Percentiles rank a stretch among this genome's conserved stretches.
These are phyloP conservation scores for Trametes sp. DNA, from an alignment of 1,284 basidiomycete species.

Conservation along the genomic window DNA sequence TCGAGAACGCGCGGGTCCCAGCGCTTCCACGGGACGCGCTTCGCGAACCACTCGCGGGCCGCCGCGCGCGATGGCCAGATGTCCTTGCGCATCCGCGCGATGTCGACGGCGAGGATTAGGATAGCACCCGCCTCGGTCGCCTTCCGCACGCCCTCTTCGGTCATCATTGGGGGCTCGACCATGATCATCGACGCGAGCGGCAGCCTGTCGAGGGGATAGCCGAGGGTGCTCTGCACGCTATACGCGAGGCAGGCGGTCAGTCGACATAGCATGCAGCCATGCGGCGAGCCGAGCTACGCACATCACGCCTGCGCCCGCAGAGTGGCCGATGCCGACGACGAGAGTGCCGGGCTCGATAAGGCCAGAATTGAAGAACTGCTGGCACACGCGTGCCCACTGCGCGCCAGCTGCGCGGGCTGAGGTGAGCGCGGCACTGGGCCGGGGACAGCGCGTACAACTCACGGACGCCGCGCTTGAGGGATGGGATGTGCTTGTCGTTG, in stretches of 20 bases:
- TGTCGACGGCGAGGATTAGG: no score
- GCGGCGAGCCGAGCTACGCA: background rate
- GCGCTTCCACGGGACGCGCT: constrained; percentile 19
- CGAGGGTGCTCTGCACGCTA: constrained; percentile 8
- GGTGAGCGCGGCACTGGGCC: background rate
- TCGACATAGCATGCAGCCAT: background rate
- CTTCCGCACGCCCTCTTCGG: background rate
- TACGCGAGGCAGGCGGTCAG: background rate
- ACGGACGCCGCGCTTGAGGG: constrained; percentile 4
- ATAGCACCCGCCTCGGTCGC: no score
- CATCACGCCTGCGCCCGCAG: constrained; percentile 11
- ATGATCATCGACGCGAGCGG: constrained; percentile 10
- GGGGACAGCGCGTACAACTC: background rate
- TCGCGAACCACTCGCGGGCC: constrained; percentile 25
- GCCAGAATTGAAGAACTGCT: background rate
- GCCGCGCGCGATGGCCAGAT: constrained; percentile 28
- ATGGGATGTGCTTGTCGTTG: constrained; percentile 6
- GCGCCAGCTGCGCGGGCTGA: background rate
- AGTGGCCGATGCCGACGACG: constrained; percentile 20
- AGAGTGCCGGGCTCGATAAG: background rate
- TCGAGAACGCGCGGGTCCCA: constrained; percentile 33
- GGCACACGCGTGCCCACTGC: background rate
- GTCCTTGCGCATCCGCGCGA: constrained; percentile 23
- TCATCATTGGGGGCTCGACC: constrained; percentile 19
- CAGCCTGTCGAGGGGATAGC: background rate